These are phyloP conservation scores for Lodderomyces margitis DNA, from an alignment of 1,139 yeast genomes.

Conservation along the genomic window DNA sequence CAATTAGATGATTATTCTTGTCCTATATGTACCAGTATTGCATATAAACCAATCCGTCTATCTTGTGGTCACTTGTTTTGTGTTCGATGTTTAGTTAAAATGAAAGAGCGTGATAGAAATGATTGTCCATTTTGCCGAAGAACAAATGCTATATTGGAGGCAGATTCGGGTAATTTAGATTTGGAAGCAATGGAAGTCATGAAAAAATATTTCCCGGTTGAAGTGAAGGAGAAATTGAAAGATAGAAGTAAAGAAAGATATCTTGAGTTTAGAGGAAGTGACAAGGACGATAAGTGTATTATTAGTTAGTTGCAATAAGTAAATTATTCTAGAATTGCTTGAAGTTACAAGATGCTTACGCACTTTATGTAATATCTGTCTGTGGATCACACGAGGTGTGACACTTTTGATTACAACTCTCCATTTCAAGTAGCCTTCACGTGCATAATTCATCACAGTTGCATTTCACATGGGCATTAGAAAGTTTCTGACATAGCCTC, in stretches of 20 bases:
- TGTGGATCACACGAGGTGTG: no score
- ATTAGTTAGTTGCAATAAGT: no score
- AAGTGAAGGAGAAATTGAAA: constrained; percentile 58
- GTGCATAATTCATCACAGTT: neutral
- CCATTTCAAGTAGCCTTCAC: no score
- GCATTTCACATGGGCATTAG: neutral
- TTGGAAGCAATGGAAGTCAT: constrained; percentile 49
- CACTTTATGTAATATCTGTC: no score
- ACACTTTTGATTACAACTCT: no score
- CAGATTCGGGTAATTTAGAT: constrained; percentile 63
- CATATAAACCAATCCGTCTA: constrained; percentile 67
- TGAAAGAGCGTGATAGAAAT: constrained; percentile 56
- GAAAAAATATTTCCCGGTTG: constrained; percentile 62
- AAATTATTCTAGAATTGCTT: no score
- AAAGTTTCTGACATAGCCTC: neutral
- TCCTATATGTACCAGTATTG: constrained; percentile 68
- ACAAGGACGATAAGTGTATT: constrained; percentile 30
- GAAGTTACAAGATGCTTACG: no score
- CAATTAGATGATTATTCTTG: constrained; percentile 74
- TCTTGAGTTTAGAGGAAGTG: constrained; percentile 23
- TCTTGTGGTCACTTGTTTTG: constrained; percentile 68
- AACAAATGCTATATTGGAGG: constrained; percentile 50
- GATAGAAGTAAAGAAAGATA: constrained; percentile 58
- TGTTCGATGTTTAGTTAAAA: constrained; percentile 64
- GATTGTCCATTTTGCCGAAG: constrained; percentile 68